Evolutionary conservation across 495 filamentous ascomycete genomes (phyloP), one percentile per base, ranked within the genome.

Genomic region (Daldinia childiae): DNA sequence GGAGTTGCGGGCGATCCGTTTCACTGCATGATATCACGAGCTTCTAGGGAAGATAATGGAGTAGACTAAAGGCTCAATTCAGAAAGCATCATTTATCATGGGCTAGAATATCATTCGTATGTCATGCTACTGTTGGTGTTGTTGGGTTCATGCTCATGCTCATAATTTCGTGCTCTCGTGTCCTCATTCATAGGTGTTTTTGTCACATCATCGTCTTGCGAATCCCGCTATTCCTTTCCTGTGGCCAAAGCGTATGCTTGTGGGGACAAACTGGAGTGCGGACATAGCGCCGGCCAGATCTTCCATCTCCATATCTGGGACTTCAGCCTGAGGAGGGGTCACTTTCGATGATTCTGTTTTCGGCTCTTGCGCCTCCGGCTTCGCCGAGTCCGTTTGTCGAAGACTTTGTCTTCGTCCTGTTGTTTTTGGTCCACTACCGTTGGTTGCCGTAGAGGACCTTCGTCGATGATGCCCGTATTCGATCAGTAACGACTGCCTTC

Each of bases 241-340:
- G 60, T 89, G 81, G 12, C 91, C 91, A 70, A 93, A 92, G 19
- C 87, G 84, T 27, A 98, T 85, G 73, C 90, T 94, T 14, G 85
- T 79, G 17, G 94, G 94, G 7, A 97, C 88, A 76, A 98, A 94
- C 54, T 89, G 91, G 39, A 98, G 79, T 0, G 91, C 85, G 6
- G 92, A 91, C 93, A 98, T 94, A 4, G 92, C 92, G 29, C 84
- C 85, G n/a, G 89, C 84, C 11, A 97, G 80, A 60, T 90, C 87
- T 21, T 90, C 88, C 78, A 97, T 90, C 24, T 90, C 89, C 26
- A 82, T 81, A 66, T 91, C 89, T 9, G 79, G 78, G 41, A 45
- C 56, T 8, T 64, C 73, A 65, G 51, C 56, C 36, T 68, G 32
- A 8, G 45, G 9, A 38, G 70, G 17, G 11, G 38, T 38, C 24